Evolutionary conservation across 495 filamentous ascomycete species (phyloP).

Genomic region (Entonaema liquescens): DNA sequence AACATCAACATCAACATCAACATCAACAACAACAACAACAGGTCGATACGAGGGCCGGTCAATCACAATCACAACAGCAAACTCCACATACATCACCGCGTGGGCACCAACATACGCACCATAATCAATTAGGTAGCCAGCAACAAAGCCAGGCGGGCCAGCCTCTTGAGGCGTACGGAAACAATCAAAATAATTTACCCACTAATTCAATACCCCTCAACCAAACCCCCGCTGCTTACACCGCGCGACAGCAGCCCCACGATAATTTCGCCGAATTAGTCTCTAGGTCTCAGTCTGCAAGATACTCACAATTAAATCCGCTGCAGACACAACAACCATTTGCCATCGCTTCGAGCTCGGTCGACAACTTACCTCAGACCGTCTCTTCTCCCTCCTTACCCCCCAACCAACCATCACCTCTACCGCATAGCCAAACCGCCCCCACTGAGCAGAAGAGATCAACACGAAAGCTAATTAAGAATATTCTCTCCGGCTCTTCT

Average conservation of each 20-base stretch:
- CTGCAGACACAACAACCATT: conserved; percentile 42
- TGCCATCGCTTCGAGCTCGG: conserved; percentile 46
- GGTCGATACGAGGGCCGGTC: conserved; percentile 29
- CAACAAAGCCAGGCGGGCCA: conserved; percentile 26
- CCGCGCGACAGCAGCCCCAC: conserved; percentile 42
- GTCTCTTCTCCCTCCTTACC: conserved; percentile 43
- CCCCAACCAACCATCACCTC: conserved; percentile 42
- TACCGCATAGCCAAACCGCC: conserved; percentile 47
- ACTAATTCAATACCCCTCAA: conserved; percentile 48
- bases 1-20: no score
- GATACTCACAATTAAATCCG: conserved; percentile 47
- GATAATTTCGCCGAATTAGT: conserved; percentile 50
- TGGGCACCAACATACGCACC: conserved; percentile 32
- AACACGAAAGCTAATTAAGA: conserved; percentile 58
- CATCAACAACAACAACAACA: conserved; percentile 23
- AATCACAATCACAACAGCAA: conserved; percentile 32
- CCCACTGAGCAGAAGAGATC: conserved; percentile 53
- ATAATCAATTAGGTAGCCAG: conserved; percentile 38
- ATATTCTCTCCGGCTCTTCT: conserved; percentile 51
- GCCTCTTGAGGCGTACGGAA: conserved; percentile 34
- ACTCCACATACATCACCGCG: conserved; percentile 34
- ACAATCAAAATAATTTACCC: conserved; percentile 39
- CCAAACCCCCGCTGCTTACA: conserved; percentile 43
- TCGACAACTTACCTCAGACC: conserved; percentile 51
- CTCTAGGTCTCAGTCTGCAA: conserved; percentile 49